Conservation (phyloP, 2,329 filamentous ascomycete genomes). For the Epichloe typhina region DNA sequence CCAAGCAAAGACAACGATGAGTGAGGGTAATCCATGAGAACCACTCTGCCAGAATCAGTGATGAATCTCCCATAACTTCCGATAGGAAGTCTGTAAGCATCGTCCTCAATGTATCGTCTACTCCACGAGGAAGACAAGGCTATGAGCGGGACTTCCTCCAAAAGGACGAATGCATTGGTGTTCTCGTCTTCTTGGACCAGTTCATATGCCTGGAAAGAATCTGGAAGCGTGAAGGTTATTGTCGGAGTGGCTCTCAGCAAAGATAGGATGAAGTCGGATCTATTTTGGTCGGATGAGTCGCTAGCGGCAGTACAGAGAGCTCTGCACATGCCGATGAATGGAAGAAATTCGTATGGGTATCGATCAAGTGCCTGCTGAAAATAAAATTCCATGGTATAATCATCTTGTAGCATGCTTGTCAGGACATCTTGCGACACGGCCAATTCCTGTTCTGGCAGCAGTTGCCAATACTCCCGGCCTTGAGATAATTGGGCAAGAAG, state of each 20-base stretch:
- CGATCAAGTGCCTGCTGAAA: constrained; percentile 59
- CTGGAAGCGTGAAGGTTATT: constrained; percentile 66
- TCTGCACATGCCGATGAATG: constrained; percentile 61
- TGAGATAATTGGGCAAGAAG: constrained; percentile 51
- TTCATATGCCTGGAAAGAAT: constrained; percentile 59
- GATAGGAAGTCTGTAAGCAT: constrained; percentile 47
- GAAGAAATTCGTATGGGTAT: constrained; percentile 75
- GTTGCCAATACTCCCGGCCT: constrained; percentile 40
- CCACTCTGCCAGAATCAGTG: constrained; percentile 62
- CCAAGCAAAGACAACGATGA: constrained; percentile 71
- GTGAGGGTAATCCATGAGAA: constrained; percentile 66
- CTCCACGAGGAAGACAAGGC: constrained; percentile 31
- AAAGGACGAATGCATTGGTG: constrained; percentile 61
- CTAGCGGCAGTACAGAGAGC: constrained; percentile 36
- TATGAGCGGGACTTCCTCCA: constrained; percentile 51
- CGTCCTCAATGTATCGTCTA: constrained; percentile 29
- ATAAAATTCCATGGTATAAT: constrained; percentile 39
- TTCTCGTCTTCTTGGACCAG: constrained; percentile 78
- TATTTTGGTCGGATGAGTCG: constrained; percentile 17
- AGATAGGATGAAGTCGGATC: constrained; percentile 41
- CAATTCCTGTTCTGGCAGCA: constrained; percentile 24
- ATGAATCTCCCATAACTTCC: constrained; percentile 61
- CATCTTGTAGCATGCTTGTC: constrained; percentile 22
- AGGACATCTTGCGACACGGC: constrained; percentile 20
- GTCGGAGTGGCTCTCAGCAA: constrained; percentile 56